Evolutionary conservation across 768 basidiomycete genomes (phyloP), one percentile per base, ranked within the genome.

Genomic region (Amyloporia xantha): DNA sequence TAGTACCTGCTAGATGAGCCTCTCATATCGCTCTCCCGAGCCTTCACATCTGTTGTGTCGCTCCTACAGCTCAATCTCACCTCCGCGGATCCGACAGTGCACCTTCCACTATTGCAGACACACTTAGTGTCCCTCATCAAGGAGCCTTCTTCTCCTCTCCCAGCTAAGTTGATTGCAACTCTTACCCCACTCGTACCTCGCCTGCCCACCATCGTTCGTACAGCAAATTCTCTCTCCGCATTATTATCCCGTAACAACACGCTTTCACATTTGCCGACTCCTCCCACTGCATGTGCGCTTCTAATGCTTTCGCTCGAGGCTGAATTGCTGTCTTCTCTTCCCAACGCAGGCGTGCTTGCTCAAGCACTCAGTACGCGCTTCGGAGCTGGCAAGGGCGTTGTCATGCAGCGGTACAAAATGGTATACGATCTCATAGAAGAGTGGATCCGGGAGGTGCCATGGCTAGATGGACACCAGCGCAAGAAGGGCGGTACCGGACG

Each of bases 251-350:
- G 61, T 11, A 54, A 50, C 1, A 49, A 54, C 63, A 66, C 61
- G 46, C 69, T 62, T 47, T 70, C 61, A 11, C 58, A 54, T 51
- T 68, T 71, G 49, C 71, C 69, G 44, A 68, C 71, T 33, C 66
- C 66, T 5, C 70, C 76, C 15, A 72, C 81, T 2, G 85, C 87
- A 4, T 83, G 82, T 58, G 89, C 84, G 12, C 59, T 87, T 6
- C 68, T 87, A 49, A 71, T 91, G 21, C 72, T 88, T 45, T 77
- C 82, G 0, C 65, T 89, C 28, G 90, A 91, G 70, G 81, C 79
- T 3, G 84, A 85, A 56, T 64, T 66, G 9, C 75, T 77, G 37
- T 62, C 68, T 21, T 68, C 76, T 9, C 69, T 82, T 37, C 74
- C 77, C 43, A 70, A 77, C 42, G 64, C 84, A 23, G 72, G 69